Evolutionary conservation across 2,329 filamentous ascomycete genomes (phyloP).

Genomic region (Aplosporella prunicola): DNA sequence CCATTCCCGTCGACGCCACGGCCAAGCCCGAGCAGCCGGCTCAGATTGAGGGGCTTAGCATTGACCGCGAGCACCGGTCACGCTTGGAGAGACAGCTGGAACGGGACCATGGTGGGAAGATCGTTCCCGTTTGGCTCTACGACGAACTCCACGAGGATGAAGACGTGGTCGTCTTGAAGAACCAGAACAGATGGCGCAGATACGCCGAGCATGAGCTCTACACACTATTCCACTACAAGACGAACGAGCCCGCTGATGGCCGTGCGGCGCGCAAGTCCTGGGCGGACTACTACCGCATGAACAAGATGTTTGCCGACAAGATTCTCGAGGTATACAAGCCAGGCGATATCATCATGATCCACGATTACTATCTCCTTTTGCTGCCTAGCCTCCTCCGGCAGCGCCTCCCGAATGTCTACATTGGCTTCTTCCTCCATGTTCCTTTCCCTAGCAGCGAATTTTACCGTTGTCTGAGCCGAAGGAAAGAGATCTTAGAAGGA

Average conservation of each 20-base stretch:
- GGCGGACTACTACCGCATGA: slow-evolving; percentile 89
- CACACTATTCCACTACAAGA: slow-evolving; percentile 91
- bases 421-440: slow-evolving; percentile 88
- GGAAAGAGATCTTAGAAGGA: slow-evolving; percentile 85
- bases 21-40: slow-evolving; percentile 48
- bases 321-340: slow-evolving; percentile 86
- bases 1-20: slow-evolving; percentile 61
- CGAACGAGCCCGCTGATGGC: slow-evolving; percentile 81
- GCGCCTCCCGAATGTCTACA: slow-evolving; percentile 78
- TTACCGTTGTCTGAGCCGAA: slow-evolving; percentile 73
- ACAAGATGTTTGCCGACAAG: slow-evolving; percentile 80
- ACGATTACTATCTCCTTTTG: slow-evolving; percentile 89
- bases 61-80: slow-evolving; percentile 60
- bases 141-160: slow-evolving; percentile 64
- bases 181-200: slow-evolving; percentile 77
- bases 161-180: slow-evolving; percentile 61
- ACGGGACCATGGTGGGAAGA: slow-evolving; percentile 64
- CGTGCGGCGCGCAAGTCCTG: slow-evolving; percentile 72
- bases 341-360: slow-evolving; percentile 83
- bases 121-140: slow-evolving; percentile 79
- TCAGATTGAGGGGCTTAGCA: slow-evolving; percentile 57
- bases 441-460: slow-evolving; percentile 97
- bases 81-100: slow-evolving; percentile 66
- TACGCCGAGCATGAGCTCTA: slow-evolving; percentile 91
- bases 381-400: slow-evolving; percentile 83